Evolutionary conservation across 2,329 filamentous ascomycete genomes (phyloP).

Genomic region (Aspergillus floridensis): DNA sequence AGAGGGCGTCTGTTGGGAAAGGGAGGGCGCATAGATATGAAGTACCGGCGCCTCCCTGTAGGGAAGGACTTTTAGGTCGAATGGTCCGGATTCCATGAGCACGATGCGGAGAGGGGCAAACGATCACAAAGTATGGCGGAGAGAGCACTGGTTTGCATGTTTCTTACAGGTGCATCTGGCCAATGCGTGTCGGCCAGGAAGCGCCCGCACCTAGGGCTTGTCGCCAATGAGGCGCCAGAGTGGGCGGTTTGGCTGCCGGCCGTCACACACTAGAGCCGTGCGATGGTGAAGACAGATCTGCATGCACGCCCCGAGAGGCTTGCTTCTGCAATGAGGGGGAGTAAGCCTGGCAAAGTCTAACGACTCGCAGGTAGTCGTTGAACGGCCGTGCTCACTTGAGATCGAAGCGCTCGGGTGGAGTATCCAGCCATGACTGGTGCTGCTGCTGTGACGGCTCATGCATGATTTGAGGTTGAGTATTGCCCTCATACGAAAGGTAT

Average conservation of each 20-base stretch:
- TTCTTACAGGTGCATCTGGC: slow-evolving; percentile 34
- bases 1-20: slow-evolving; percentile 18
- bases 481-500: background rate
- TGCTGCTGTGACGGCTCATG: slow-evolving; percentile 12
- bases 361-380: no score
- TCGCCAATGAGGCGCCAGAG: slow-evolving; percentile 30
- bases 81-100: slow-evolving; percentile 19
- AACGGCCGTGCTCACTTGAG: no score
- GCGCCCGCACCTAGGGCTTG: slow-evolving; percentile 29
- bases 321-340: background rate
- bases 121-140: slow-evolving; percentile 20
- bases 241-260: slow-evolving; percentile 20
- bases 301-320: slow-evolving; percentile 13
- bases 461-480: background rate
- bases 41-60: slow-evolving; percentile 7
- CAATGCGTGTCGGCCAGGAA: slow-evolving; percentile 34
- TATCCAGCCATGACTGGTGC: background rate
- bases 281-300: slow-evolving; percentile 32
- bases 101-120: slow-evolving; percentile 28
- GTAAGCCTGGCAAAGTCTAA: no score
- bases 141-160: slow-evolving; percentile 19
- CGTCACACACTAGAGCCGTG: slow-evolving; percentile 36
- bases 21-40: slow-evolving; percentile 31
- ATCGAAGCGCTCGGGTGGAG: slow-evolving; percentile 12
- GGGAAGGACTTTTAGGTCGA: slow-evolving; percentile 13